A percentile compares a stretch with the other conserved stretches of the same genome.
These are phyloP conservation scores for Aaosphaeria arxii DNA, from an alignment of 2,329 filamentous ascomycete genomes.

Conservation along the genomic window DNA sequence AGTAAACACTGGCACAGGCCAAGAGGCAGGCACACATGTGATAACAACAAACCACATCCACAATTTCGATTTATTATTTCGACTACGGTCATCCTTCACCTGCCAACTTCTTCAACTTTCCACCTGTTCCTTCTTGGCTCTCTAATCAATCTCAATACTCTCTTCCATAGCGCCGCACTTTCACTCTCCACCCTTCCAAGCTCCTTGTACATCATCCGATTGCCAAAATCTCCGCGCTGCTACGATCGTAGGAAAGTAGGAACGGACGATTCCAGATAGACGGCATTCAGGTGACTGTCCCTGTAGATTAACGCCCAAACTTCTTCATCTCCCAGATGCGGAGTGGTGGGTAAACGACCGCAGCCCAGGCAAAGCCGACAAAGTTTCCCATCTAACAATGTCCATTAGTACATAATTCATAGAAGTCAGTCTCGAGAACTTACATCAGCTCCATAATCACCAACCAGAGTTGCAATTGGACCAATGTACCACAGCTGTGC, in stretches of 20 bases:
- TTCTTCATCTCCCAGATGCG: constrained; percentile 51
- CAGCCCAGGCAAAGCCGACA: constrained; percentile 60
- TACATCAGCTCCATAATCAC: constrained; percentile 57
- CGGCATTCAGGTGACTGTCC: background rate
- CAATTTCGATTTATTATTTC: too few species aligned
- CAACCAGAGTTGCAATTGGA: constrained; percentile 57
- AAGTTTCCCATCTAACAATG: constrained; percentile 53
- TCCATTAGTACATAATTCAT: background rate
- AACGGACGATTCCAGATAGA: background rate
- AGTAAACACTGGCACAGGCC: too few species aligned
- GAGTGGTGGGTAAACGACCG: constrained; percentile 54
- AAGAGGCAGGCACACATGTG: too few species aligned
- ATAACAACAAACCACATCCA: too few species aligned
- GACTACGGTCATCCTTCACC: too few species aligned
- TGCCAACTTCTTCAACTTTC: too few species aligned
- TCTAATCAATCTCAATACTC: too few species aligned
- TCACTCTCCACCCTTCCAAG: background rate
- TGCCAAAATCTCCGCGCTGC: background rate
- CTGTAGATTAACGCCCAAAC: constrained; percentile 43
- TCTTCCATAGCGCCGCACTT: background rate
- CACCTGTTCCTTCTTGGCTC: too few species aligned
- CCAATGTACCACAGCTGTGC: constrained; percentile 68
- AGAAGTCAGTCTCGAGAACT: constrained; percentile 18
- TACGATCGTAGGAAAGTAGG: background rate
- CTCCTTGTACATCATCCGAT: background rate